Evolutionary conservation across 345 rosid species (phyloP).

Genomic region (Lepidium aucheri): DNA sequence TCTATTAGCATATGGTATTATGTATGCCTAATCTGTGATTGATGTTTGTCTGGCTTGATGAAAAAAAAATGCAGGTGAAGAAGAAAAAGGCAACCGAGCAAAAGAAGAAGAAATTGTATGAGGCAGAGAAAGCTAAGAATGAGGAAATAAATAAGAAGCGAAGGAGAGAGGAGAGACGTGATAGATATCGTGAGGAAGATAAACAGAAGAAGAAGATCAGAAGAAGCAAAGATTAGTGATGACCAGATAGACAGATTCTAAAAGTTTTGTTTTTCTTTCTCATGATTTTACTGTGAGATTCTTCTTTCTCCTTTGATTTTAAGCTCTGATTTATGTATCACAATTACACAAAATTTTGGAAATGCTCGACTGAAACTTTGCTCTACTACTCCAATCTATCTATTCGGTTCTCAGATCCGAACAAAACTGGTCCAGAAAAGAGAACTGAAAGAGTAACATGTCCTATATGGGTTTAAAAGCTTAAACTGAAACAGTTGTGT

Average conservation of each 20-base stretch:
- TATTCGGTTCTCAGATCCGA: neutral
- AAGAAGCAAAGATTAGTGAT: neutral
- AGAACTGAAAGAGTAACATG: too few relatives aligned
- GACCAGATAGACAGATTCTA: neutral
- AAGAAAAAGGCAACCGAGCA: constrained; percentile 53
- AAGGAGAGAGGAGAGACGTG: constrained; percentile 68
- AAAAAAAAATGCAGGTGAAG: constrained; percentile 38
- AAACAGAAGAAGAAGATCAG: constrained; percentile 48
- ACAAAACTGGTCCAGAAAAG: too few relatives aligned
- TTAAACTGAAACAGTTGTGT: too few relatives aligned
- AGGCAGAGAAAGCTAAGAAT: constrained; percentile 60
- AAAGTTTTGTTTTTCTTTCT: constrained; percentile 11
- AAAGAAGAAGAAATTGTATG: constrained; percentile 46
- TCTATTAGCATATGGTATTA: neutral
- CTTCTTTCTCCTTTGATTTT: neutral
- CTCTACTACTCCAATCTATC: too few relatives aligned
- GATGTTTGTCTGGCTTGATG: neutral
- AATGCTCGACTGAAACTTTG: neutral
- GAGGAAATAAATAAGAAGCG: constrained; percentile 60
- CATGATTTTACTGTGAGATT: neutral
- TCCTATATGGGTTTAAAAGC: too few relatives aligned
- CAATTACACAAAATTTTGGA: neutral
- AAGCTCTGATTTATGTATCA: neutral
- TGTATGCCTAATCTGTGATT: neutral
- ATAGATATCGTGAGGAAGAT: constrained; percentile 61